phyloP scores from a whole-genome alignment of 208 protist species.

The Leishmania amazonensis region DNA sequence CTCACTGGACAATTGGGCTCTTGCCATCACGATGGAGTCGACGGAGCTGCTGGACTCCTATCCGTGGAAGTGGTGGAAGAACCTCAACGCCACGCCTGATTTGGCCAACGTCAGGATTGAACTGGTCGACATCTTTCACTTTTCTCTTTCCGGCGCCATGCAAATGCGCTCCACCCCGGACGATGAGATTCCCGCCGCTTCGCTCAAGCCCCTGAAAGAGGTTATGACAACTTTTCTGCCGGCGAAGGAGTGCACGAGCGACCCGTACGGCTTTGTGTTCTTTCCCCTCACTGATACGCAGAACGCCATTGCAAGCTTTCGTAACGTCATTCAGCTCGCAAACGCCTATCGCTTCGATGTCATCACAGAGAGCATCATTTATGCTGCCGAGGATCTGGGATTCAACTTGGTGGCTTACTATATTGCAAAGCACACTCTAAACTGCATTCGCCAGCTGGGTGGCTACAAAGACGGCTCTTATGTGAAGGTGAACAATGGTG shows the following conservation, averaged over 20 bases:
- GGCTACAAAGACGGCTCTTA: conserved; percentile 91
- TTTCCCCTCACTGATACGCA: conserved; percentile 67
- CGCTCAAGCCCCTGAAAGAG: conserved; percentile 33
- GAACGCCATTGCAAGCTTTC: conserved; percentile 84
- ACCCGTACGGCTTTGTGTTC: conserved; percentile 56
- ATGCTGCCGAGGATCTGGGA: conserved; percentile 74
- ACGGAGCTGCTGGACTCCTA: conserved; percentile 91
- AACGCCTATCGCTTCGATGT: conserved; percentile 80
- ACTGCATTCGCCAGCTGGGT: conserved; percentile 86
- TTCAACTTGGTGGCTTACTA: conserved; percentile 93
- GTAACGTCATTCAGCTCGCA: conserved; percentile 87
- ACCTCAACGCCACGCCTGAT: conserved; percentile 70
- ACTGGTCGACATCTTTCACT: conserved; percentile 92
- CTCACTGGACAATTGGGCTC: conserved; percentile 79
- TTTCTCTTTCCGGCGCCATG: conserved; percentile 88
- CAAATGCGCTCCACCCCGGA: conserved; percentile 41
- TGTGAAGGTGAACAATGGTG: conserved; percentile 87
- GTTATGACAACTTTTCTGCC: conserved; percentile 34
- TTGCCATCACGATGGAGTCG: conserved; percentile 91
- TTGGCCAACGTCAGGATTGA: conserved; percentile 90
- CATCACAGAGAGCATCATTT: conserved; percentile 79
- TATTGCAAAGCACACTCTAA: conserved; percentile 92
- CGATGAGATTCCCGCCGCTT: conserved; percentile 29
- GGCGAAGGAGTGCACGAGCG: conserved; percentile 15
- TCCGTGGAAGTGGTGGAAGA: conserved; percentile 96